These are phyloP conservation scores for Cucurbita ficifolia DNA, from an alignment of 306 rosid genomes.

Conservation along the genomic window DNA sequence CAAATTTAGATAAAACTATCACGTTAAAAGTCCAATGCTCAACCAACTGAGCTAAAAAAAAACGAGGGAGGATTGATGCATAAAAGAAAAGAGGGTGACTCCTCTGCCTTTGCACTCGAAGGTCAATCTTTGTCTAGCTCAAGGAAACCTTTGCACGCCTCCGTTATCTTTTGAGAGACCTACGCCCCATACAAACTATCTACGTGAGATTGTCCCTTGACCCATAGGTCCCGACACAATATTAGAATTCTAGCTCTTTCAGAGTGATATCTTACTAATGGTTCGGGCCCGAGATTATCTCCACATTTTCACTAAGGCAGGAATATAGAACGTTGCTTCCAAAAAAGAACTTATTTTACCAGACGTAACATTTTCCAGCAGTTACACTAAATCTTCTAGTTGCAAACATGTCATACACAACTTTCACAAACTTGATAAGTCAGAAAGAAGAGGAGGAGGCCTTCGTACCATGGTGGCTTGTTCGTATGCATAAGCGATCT, in stretches of 20 bases:
- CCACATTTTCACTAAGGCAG: too few relatives aligned
- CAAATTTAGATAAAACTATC: not conserved
- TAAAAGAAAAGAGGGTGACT: not conserved
- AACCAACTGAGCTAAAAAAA: not conserved
- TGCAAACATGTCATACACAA: not conserved
- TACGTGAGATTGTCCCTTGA: too few relatives aligned
- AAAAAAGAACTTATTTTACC: not conserved
- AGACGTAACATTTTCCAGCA: not conserved
- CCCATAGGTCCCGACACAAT: too few relatives aligned
- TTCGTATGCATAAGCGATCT: conserved; percentile 30
- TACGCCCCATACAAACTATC: too few relatives aligned
- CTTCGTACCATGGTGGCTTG: conserved; percentile 19
- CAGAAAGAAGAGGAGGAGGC: conserved; percentile 12
- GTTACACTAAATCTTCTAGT: not conserved
- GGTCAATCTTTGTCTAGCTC: too few relatives aligned
- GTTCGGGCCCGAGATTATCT: too few relatives aligned
- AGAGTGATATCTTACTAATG: too few relatives aligned
- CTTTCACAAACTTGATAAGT: not conserved
- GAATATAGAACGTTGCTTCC: not conserved
- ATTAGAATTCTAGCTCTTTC: too few relatives aligned
- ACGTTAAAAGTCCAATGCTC: not conserved
- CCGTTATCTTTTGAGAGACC: too few relatives aligned
- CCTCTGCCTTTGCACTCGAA: not conserved
- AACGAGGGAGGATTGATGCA: not conserved
- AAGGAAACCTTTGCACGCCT: too few relatives aligned